phyloP scores from a whole-genome alignment of 2,329 filamentous ascomycete genomes.

The Neonectria hederae region DNA sequence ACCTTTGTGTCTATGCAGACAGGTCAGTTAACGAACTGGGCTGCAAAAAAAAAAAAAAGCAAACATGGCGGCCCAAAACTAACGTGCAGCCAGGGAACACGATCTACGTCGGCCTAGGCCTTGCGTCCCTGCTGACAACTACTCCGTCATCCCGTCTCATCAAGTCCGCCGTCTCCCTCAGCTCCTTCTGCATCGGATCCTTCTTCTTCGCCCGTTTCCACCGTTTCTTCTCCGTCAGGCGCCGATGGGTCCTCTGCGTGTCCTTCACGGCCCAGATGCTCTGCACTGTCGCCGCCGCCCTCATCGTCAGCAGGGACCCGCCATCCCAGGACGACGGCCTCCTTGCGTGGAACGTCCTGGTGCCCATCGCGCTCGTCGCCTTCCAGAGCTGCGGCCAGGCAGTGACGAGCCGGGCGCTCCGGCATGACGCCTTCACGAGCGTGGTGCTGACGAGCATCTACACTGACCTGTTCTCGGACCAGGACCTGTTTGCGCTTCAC shows the following conservation, averaged over 20 bases:
- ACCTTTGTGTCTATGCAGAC: constrained; percentile 88
- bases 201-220: constrained; percentile 77
- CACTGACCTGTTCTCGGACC: constrained; percentile 80
- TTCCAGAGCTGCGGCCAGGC: constrained; percentile 84
- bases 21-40: constrained; percentile 54
- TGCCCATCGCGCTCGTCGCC: constrained; percentile 74
- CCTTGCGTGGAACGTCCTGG: constrained; percentile 66
- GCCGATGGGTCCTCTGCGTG: constrained; percentile 71
- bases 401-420: constrained; percentile 75
- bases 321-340: constrained; percentile 51
- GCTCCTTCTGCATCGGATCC: constrained; percentile 76
- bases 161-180: constrained; percentile 68
- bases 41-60: not conserved
- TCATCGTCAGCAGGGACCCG: constrained; percentile 60
- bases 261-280: constrained; percentile 65
- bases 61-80: not conserved
- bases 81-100: constrained; percentile 68
- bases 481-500: constrained; percentile 53
- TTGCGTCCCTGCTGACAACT: constrained; percentile 33
- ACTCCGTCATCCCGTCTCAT: constrained; percentile 62
- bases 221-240: constrained; percentile 64
- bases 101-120: constrained; percentile 78
- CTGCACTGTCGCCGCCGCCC: constrained; percentile 61
- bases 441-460: constrained; percentile 85
- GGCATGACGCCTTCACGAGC: constrained; percentile 76